Conservation (phyloP, 331 rosid genomes). For the Rosa hybrid region DNA sequence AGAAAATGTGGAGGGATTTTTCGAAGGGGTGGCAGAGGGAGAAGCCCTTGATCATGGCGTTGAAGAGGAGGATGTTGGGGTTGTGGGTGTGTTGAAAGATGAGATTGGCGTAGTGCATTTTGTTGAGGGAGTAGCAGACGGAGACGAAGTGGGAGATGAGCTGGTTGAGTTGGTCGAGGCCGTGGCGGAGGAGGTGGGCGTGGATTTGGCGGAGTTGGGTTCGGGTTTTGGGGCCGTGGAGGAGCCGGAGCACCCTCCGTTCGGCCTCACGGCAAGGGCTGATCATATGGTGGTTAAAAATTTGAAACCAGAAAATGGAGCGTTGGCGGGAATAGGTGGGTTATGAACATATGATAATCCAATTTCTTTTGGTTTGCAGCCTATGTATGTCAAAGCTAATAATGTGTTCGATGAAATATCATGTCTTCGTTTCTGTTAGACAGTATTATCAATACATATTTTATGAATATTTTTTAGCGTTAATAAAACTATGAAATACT, state of each 20-base stretch:
- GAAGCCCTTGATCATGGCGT: slow-evolving; percentile 74
- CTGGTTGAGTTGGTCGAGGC: slow-evolving; percentile 70
- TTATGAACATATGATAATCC: too few relatives aligned
- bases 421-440: too few relatives aligned
- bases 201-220: slow-evolving; percentile 58
- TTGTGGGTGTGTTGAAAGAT: slow-evolving; percentile 47
- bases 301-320: background rate
- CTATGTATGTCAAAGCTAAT: too few relatives aligned
- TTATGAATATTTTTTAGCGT: too few relatives aligned
- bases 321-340: background rate
- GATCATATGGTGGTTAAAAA: background rate
- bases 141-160: slow-evolving; percentile 78
- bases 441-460: too few relatives aligned
- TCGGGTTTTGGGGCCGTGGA: slow-evolving; percentile 59
- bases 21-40: slow-evolving; percentile 57
- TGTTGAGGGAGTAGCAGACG: slow-evolving; percentile 47
- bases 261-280: slow-evolving; percentile 23
- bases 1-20: slow-evolving; percentile 46
- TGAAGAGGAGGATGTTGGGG: slow-evolving; percentile 71
- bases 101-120: slow-evolving; percentile 51
- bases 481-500: too few relatives aligned
- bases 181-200: slow-evolving; percentile 70
- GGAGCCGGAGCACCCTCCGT: slow-evolving; percentile 51
- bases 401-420: too few relatives aligned
- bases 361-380: too few relatives aligned